These are phyloP conservation scores for Malassezia obtusa DNA, from an alignment of 1,284 basidiomycete species.

Conservation along the genomic window DNA sequence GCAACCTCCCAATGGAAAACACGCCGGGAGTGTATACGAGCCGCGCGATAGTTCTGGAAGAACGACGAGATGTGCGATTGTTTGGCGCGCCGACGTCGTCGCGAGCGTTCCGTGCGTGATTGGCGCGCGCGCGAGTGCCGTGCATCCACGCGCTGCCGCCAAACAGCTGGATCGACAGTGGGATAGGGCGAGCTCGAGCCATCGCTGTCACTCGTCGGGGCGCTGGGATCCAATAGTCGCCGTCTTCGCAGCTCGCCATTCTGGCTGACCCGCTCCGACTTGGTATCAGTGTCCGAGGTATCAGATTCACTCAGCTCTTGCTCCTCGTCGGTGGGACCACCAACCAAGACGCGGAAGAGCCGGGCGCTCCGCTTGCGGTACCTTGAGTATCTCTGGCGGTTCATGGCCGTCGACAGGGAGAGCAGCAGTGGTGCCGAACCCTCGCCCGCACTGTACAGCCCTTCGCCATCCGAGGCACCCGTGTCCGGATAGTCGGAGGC, in stretches of 20 bases:
- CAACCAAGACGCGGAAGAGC: conserved; percentile 35
- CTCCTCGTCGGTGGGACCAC: conserved; percentile 19
- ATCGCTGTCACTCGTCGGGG: neutral
- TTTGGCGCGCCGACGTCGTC: neutral
- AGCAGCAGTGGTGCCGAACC: conserved; percentile 6
- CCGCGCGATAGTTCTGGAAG: conserved; percentile 15
- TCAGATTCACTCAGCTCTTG: conserved; percentile 2
- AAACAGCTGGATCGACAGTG: conserved; percentile 1
- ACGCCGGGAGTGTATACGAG: conserved; percentile 18
- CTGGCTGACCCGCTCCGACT: neutral
- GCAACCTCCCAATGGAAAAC: conserved; percentile 47
- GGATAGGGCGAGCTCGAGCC: neutral
- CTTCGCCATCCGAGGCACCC: conserved; percentile 10
- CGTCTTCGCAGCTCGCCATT: neutral
- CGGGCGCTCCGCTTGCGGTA: conserved; percentile 26
- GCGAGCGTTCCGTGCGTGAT: neutral
- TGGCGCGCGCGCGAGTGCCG: conserved; percentile 2
- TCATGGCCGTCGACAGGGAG: neutral
- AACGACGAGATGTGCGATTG: conserved; percentile 8
- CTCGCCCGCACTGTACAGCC: conserved; percentile 21
- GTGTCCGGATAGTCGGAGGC: conserved; percentile 17
- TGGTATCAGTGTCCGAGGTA: neutral
- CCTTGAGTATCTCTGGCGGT: conserved; percentile 11
- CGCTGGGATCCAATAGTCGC: neutral
- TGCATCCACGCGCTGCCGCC: conserved; percentile 9